phyloP scores from a whole-genome alignment of 2,329 filamentous ascomycete genomes.

The Fusarium staphyleae region DNA sequence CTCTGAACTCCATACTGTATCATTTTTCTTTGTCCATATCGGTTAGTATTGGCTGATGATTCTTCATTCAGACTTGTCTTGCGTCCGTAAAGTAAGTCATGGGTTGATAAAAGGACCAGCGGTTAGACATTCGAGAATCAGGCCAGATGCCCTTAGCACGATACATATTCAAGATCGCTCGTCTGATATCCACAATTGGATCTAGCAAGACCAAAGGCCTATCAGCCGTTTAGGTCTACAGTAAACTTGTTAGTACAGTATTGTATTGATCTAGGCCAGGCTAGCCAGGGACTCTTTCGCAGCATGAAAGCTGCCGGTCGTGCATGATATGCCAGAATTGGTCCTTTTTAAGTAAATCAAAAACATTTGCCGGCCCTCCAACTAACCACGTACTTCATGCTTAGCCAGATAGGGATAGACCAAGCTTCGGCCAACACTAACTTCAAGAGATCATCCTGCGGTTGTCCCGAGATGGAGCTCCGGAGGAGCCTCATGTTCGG shows the following conservation, averaged over 20 bases:
- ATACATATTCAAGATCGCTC: background rate
- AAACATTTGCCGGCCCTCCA: conserved; percentile 9
- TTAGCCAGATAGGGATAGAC: conserved; percentile 13
- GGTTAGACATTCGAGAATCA: background rate
- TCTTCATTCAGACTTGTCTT: background rate
- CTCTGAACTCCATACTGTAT: conserved; percentile 17
- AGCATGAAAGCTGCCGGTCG: conserved; percentile 1
- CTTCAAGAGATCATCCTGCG: conserved; percentile 2
- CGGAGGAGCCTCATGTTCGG: conserved; percentile 32
- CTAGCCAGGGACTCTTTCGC: background rate
- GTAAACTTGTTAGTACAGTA: background rate
- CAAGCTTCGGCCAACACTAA: conserved; percentile 12
- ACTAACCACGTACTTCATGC: conserved; percentile 10
- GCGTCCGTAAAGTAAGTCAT: background rate
- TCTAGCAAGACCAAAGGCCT: background rate
- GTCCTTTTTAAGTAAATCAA: background rate
- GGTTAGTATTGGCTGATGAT: conserved; percentile 2
- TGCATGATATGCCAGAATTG: conserved; percentile 7
- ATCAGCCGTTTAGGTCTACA: background rate
- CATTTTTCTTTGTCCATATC: conserved; percentile 14
- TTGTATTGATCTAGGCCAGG: background rate
- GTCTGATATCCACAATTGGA: background rate
- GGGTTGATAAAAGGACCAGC: background rate
- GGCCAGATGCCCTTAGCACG: conserved; percentile 11
- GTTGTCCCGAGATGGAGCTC: conserved; percentile 13